Conservation (phyloP, 2,329 filamentous ascomycete species). For the Tolypocladium ophioglossoides region DNA sequence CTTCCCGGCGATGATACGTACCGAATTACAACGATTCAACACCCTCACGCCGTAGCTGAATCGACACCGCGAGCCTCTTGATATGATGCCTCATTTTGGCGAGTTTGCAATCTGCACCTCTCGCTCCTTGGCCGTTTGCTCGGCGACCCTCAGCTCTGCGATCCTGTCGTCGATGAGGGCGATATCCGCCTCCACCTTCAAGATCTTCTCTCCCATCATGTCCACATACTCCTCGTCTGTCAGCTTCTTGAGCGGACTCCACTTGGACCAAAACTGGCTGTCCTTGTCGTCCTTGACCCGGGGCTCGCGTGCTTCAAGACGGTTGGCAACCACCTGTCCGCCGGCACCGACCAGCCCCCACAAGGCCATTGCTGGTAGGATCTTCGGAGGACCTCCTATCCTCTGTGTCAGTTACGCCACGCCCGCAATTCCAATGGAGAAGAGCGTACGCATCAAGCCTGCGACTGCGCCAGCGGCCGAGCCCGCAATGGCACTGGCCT, state of each 20-base stretch:
- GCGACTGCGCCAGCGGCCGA: constrained; percentile 54
- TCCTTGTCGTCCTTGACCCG: constrained; percentile 26
- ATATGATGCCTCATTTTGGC: neutral
- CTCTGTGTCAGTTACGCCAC: constrained; percentile 7
- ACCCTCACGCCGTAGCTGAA: neutral
- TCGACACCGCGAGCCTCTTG: neutral
- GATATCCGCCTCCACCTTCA: constrained; percentile 66
- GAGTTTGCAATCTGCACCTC: neutral
- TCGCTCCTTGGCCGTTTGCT: neutral
- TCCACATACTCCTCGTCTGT: constrained; percentile 63
- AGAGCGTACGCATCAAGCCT: constrained; percentile 40
- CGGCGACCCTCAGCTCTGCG: constrained; percentile 20
- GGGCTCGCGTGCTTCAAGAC: constrained; percentile 12
- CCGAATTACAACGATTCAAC: neutral
- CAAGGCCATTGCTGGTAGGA: constrained; percentile 39
- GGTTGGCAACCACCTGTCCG: constrained; percentile 27
- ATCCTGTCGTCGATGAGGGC: constrained; percentile 70
- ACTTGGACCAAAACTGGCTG: constrained; percentile 46
- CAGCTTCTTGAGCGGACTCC: constrained; percentile 60
- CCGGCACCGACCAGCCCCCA: constrained; percentile 33
- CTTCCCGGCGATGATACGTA: neutral
- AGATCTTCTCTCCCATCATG: constrained; percentile 60
- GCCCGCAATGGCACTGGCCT: constrained; percentile 61
- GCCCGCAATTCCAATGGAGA: neutral
- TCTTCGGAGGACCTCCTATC: constrained; percentile 40